A percentile compares a stretch with the other conserved stretches of the same genome.
Conservation (phyloP, 176 grass and related monocot genomes). For the Bonia amplexicaulis region DNA sequence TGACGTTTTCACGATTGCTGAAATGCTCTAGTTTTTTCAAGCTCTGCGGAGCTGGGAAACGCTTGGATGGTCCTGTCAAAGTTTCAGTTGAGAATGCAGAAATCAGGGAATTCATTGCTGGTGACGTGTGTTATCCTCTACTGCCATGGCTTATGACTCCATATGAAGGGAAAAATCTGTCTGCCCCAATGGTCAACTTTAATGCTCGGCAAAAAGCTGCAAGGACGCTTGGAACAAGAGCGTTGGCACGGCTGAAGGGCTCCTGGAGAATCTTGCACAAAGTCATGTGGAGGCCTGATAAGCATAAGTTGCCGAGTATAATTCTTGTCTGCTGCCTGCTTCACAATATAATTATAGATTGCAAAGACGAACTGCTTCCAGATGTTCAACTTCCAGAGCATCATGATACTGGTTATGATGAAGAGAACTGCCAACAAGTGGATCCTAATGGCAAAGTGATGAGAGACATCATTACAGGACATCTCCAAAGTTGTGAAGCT, state of each 20-base stretch:
- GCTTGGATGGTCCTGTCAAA: slow-evolving; percentile 58
- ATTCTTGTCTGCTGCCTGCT: slow-evolving; percentile 94
- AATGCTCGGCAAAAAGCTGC: slow-evolving; percentile 54
- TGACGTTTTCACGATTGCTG: slow-evolving; percentile 71
- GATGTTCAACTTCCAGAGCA: slow-evolving; percentile 57
- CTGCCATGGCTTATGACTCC: slow-evolving; percentile 86
- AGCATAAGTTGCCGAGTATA: slow-evolving; percentile 91
- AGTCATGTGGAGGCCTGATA: slow-evolving; percentile 98
- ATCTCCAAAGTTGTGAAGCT: slow-evolving; percentile 35
- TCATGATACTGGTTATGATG: slow-evolving; percentile 75
- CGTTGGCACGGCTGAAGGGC: slow-evolving; percentile 76
- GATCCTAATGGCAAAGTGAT: slow-evolving; percentile 64
- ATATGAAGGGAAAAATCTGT: slow-evolving; percentile 60
- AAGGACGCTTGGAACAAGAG: slow-evolving; percentile 56
- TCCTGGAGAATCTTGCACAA: slow-evolving; percentile 98
- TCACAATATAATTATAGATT: slow-evolving; percentile 96
- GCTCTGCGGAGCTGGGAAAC: slow-evolving; percentile 60
- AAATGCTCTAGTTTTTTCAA: slow-evolving; percentile 77
- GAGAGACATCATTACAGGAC: slow-evolving; percentile 67
- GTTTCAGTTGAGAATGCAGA: slow-evolving; percentile 48
- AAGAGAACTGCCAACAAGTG: slow-evolving; percentile 54
- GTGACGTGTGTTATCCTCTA: slow-evolving; percentile 65
- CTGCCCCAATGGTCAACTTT: slow-evolving; percentile 36
- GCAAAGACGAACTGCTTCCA: slow-evolving; percentile 56
- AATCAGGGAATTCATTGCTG: slow-evolving; percentile 84